A percentile compares a stretch with the other conserved stretches of the same genome.
Conservation (phyloP, 805 yeast genomes). For the Ogataea glucozyma region DNA sequence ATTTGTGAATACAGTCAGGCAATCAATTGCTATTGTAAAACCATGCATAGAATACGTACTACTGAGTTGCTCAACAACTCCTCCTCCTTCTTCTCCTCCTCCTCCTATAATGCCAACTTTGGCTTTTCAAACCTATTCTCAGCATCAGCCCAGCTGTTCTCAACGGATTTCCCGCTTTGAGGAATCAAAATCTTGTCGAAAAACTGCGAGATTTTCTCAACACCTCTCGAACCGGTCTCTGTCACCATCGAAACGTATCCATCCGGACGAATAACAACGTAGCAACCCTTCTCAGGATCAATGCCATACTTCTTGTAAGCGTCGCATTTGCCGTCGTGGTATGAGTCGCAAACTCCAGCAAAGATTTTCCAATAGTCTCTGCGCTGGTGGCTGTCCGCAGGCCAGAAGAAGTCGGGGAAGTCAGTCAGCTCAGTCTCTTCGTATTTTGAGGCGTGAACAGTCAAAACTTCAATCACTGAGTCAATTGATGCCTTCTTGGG, state of each 20-base stretch:
- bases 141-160: constrained; percentile 11
- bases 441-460: constrained; percentile 28
- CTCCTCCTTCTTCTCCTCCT: too few species aligned
- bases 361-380: constrained; percentile 34
- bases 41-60: too few species aligned
- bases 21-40: too few species aligned
- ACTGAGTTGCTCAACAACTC: neutral
- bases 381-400: constrained; percentile 26
- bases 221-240: constrained; percentile 23
- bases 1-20: too few species aligned
- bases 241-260: constrained; percentile 35
- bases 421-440: constrained; percentile 27
- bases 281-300: constrained; percentile 27
- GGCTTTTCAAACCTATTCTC: constrained; percentile 13
- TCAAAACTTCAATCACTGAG: constrained; percentile 32
- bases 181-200: constrained; percentile 23
- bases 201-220: constrained; percentile 23
- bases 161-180: constrained; percentile 12
- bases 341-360: constrained; percentile 30
- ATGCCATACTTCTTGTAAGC: constrained; percentile 33
- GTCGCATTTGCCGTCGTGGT: constrained; percentile 32
- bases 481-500: constrained; percentile 30
- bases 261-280: constrained; percentile 36
- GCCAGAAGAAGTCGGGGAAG: constrained; percentile 32
- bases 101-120: constrained; percentile 9